phyloP scores from a whole-genome alignment of 257 asterid genomes.

The Thymus quinquecostatus region DNA sequence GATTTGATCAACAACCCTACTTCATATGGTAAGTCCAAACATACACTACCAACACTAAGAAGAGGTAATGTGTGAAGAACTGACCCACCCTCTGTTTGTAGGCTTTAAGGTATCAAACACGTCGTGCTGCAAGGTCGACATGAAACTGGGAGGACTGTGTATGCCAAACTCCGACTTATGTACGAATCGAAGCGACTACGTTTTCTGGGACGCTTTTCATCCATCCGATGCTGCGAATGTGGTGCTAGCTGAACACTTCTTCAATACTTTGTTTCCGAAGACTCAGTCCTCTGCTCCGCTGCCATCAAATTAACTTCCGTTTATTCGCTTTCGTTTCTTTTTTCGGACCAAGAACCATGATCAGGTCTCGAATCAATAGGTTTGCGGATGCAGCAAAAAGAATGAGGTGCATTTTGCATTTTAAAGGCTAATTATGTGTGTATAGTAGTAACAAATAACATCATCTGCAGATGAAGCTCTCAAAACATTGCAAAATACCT shows the following conservation, averaged over 20 bases:
- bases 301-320: constrained; percentile 33
- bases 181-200: constrained; percentile 56
- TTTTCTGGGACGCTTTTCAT: constrained; percentile 87
- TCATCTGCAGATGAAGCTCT: background rate
- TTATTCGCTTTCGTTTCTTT: background rate
- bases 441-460: background rate
- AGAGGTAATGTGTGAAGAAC: background rate
- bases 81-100: background rate
- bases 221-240: constrained; percentile 87
- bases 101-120: constrained; percentile 81
- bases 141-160: constrained; percentile 70
- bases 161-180: constrained; percentile 67
- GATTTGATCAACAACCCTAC: constrained; percentile 70
- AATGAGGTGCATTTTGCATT: background rate
- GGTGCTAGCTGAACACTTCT: constrained; percentile 65
- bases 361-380: background rate
- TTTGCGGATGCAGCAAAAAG: no score
- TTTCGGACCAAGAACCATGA: background rate
- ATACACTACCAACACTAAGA: background rate
- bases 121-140: constrained; percentile 80
- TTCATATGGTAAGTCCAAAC: constrained; percentile 48
- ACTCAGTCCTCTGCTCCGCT: constrained; percentile 51
- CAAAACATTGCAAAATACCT: no score
- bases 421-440: no score
- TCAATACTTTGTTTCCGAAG: constrained; percentile 33